Evolutionary conservation across 2,329 filamentous ascomycete genomes (phyloP).

Genomic region (Gaeumannomyces tritici): DNA sequence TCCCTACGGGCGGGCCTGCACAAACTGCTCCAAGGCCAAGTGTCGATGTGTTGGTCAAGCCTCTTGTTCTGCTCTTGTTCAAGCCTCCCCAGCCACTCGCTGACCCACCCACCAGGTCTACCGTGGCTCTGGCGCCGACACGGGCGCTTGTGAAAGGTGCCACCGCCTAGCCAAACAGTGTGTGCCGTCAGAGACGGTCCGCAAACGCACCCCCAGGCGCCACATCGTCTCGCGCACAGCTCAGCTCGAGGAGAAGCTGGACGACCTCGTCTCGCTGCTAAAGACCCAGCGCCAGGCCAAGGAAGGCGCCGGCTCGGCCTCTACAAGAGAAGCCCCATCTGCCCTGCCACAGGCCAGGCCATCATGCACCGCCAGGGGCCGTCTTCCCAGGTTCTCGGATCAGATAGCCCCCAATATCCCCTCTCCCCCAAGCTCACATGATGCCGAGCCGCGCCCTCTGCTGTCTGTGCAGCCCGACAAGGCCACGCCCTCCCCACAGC

Average conservation of each 20-base stretch:
- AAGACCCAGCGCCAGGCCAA: constrained; percentile 13
- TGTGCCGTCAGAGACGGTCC: constrained; percentile 29
- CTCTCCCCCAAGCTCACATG: neutral
- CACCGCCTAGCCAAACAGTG: constrained; percentile 37
- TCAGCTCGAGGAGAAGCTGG: constrained; percentile 38
- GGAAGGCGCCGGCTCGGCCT: neutral
- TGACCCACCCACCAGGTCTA: constrained; percentile 9
- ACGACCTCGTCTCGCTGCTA: constrained; percentile 36
- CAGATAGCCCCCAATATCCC: neutral
- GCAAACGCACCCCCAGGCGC: constrained; percentile 25
- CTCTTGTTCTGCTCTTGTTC: too few relatives aligned
- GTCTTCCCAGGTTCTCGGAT: neutral
- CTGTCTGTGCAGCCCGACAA: neutral
- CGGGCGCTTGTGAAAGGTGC: constrained; percentile 17
- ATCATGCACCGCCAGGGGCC: too few relatives aligned
- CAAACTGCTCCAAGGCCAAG: constrained; percentile 36
- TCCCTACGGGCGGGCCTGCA: constrained; percentile 33
- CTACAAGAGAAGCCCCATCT: neutral
- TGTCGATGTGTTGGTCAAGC: constrained; percentile 30
- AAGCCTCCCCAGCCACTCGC: too few relatives aligned
- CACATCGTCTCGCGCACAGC: constrained; percentile 26
- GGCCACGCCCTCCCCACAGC: neutral
- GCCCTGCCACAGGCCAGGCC: neutral
- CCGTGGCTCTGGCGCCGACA: constrained; percentile 14
- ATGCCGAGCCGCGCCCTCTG: neutral